A percentile compares a stretch with the other conserved stretches of the same genome.
These are phyloP conservation scores for Mentha longifolia DNA, from an alignment of 257 asterid genomes.

Conservation along the genomic window DNA sequence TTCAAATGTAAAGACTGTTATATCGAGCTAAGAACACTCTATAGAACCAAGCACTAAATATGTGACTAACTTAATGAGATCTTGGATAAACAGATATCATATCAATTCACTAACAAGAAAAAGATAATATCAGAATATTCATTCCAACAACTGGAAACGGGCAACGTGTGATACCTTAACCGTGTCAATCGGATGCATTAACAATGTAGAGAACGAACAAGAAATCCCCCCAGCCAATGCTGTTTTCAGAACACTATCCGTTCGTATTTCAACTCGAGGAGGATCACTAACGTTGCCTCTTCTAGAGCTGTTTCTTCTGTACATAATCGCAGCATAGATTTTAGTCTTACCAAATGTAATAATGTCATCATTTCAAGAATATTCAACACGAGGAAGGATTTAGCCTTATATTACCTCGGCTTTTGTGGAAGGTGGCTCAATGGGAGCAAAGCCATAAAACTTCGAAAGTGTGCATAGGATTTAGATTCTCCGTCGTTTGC, in stretches of 20 bases:
- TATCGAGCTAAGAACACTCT: neutral
- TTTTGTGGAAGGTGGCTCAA: slow-evolving; percentile 90
- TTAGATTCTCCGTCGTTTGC: slow-evolving; percentile 82
- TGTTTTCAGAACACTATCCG: slow-evolving; percentile 88
- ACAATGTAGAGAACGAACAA: slow-evolving; percentile 86
- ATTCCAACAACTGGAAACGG: neutral
- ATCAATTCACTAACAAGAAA: neutral
- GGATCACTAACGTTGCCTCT: slow-evolving; percentile 82
- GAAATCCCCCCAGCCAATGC: slow-evolving; percentile 98
- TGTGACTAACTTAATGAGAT: neutral
- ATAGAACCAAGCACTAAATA: neutral
- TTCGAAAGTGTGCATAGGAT: slow-evolving; percentile 95
- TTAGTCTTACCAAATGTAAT: slow-evolving; percentile 12
- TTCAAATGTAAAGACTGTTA: neutral
- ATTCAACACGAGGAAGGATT: neutral
- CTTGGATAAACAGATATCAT: too few relatives aligned
- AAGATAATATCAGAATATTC: neutral
- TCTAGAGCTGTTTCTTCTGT: slow-evolving; percentile 81
- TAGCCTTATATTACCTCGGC: slow-evolving; percentile 63
- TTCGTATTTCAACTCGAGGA: slow-evolving; percentile 75
- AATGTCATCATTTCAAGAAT: neutral
- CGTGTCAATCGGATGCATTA: slow-evolving; percentile 90
- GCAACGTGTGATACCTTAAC: slow-evolving; percentile 55
- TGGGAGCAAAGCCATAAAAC: slow-evolving; percentile 92
- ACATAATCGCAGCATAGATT: slow-evolving; percentile 22